Base-by-base conservation (phyloP, 2,329 filamentous ascomycete genomes). In the Fusarium subglutinans region DNA sequence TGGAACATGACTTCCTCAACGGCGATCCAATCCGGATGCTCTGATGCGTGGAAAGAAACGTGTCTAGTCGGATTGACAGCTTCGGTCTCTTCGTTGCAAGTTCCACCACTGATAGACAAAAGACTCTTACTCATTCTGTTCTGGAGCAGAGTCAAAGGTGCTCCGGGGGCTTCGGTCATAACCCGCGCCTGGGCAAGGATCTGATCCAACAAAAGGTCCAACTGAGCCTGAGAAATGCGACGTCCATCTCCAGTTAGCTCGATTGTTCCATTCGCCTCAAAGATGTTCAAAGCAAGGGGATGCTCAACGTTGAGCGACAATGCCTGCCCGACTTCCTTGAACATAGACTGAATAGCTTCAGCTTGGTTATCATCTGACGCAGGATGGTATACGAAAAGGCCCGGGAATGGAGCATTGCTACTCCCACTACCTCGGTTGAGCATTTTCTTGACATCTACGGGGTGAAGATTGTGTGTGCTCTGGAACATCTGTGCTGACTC, bases 231-330 rank as follows among this genome's bases (percentile, higher is more conserved):
- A 8, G 58, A 73, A 2, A 72, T 72, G 4, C 54, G 54, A 10
- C 69, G 69, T 1, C 64, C 58, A 13, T 72, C 69, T 11, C 70
- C 70, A 9, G 69, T 72, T 12, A 73, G 69, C 15, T 72, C 70
- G 1, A 72, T 47, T 0, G 26, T 40, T 4, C 51, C 43, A 4
- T 35, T 26, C 2, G 26, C 48, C 18, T 72, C 70, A 12, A 72
- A 73, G 3, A 70, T 54, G 24, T 72, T 72, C 8, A 72, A 5
- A 0, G 70, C 70, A 12, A 72, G 64, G 0, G 69, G 64, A 17
- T 72, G 70, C 8, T 72, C 70, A 13, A 72, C 70, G 4, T 72
- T 73, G 5, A 72, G 58, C 3, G 69, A 73, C 14, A 72, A 28
- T 0, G 70, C 70, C 13, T 72, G 70, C 2, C 64, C 70, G 5